A percentile compares a stretch with the other conserved stretches of the same genome.
Conservation (phyloP, 306 rosid species). For the Mimosa pudica region DNA sequence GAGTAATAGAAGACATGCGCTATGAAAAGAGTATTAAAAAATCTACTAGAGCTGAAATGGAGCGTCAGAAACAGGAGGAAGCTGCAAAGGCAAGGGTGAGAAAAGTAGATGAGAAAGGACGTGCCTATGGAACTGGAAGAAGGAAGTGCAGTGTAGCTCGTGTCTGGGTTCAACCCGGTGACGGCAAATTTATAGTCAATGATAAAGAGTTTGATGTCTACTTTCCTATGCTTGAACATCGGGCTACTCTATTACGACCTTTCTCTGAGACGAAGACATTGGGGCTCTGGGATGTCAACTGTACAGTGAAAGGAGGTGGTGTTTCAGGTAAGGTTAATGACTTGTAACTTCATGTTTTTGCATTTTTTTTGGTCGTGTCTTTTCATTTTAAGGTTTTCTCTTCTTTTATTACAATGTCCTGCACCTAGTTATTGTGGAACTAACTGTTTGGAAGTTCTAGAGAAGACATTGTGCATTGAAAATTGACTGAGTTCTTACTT, state of each 20-base stretch:
- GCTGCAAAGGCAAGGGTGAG: conserved; percentile 86
- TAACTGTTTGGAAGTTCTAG: neutral
- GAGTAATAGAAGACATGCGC: conserved; percentile 69
- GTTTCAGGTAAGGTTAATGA: conserved; percentile 58
- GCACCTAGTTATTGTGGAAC: neutral
- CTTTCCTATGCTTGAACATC: conserved; percentile 93
- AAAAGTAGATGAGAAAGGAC: conserved; percentile 82
- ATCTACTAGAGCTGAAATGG: conserved; percentile 77
- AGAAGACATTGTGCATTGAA: neutral
- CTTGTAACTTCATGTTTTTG: neutral
- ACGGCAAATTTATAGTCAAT: conserved; percentile 74
- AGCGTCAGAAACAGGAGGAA: conserved; percentile 93
- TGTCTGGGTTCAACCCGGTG: conserved; percentile 91
- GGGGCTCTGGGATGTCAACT: conserved; percentile 87
- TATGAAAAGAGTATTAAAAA: conserved; percentile 73
- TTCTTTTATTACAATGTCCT: neutral
- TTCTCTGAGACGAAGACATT: conserved; percentile 91
- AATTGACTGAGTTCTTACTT: too few species aligned
- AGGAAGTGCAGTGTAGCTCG: conserved; percentile 98
- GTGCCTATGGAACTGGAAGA: conserved; percentile 95
- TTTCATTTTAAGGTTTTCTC: too few species aligned
- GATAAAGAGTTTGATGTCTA: conserved; percentile 88
- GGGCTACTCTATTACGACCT: conserved; percentile 92
- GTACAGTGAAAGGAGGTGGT: conserved; percentile 97
- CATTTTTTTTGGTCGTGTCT: too few species aligned